These are phyloP conservation scores for Xylogone sp. DNA, from an alignment of 2,329 filamentous ascomycete species.

Conservation along the genomic window DNA sequence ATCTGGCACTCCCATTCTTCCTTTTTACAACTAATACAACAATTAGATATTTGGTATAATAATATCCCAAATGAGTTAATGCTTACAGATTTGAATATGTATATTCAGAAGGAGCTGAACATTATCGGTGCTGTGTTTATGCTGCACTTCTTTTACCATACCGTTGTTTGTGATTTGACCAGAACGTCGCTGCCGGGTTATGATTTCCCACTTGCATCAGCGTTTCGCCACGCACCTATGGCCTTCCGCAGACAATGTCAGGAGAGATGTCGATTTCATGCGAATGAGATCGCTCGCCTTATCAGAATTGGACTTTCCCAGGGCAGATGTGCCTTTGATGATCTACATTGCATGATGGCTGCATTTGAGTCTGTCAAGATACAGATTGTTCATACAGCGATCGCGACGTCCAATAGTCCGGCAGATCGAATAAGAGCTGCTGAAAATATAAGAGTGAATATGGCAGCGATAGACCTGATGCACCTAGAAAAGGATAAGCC, in stretches of 20 bases:
- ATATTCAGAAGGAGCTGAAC: slow-evolving; percentile 15
- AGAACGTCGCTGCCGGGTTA: slow-evolving; percentile 21
- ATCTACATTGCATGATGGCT: slow-evolving; percentile 19
- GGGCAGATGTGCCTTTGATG: slow-evolving; percentile 15
- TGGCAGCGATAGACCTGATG: slow-evolving; percentile 6
- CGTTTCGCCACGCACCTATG: slow-evolving; percentile 16
- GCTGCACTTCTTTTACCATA: slow-evolving; percentile 22
- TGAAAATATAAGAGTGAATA: slow-evolving; percentile 18
- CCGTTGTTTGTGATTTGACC: slow-evolving; percentile 21
- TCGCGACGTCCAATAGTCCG: slow-evolving; percentile 13
- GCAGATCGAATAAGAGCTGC: slow-evolving; percentile 13
- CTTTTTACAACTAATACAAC: slow-evolving; percentile 16
- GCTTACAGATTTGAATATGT: slow-evolving; percentile 17
- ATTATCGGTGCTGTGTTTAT: slow-evolving; percentile 20
- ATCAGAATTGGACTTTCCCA: slow-evolving; percentile 1
- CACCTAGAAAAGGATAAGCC: slow-evolving; percentile 3
- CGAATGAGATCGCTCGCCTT: slow-evolving; percentile 18
- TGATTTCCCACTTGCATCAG: slow-evolving; percentile 21
- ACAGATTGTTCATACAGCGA: slow-evolving; percentile 22
- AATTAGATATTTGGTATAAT: slow-evolving; percentile 14
- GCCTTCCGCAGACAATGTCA: slow-evolving; percentile 19
- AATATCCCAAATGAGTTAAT: slow-evolving; percentile 18
- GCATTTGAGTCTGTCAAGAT: slow-evolving; percentile 24
- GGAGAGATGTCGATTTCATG: slow-evolving; percentile 18
- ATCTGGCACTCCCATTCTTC: slow-evolving; percentile 15